phyloP scores from a whole-genome alignment of 2,329 filamentous ascomycete species.

The Colletotrichum lindemuthianum region DNA sequence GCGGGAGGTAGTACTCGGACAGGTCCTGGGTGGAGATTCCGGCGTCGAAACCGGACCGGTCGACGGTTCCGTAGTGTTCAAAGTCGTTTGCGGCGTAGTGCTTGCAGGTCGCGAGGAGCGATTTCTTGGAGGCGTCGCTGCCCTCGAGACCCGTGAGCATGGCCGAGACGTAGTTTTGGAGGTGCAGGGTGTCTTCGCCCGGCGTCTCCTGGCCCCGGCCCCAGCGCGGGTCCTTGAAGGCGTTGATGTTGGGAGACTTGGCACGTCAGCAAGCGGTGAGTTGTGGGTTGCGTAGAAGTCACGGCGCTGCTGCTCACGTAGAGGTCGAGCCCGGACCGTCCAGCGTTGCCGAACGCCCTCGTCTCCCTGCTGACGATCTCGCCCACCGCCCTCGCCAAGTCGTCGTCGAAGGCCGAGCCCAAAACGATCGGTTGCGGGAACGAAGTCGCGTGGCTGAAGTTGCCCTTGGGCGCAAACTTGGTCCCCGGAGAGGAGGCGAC shows the following conservation, averaged over 20 bases:
- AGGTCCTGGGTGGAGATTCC: conserved; percentile 69
- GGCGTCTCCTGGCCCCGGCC: conserved; percentile 70
- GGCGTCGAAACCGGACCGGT: conserved; percentile 65
- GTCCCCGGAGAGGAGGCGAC: conserved; percentile 66
- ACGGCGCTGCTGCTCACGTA: conserved; percentile 48
- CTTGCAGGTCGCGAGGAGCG: conserved; percentile 66
- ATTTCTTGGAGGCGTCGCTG: conserved; percentile 43
- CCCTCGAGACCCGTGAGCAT: conserved; percentile 65
- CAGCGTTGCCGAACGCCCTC: conserved; percentile 71
- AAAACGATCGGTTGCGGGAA: conserved; percentile 73
- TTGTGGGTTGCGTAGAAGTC: too few species aligned
- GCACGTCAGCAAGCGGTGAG: neutral
- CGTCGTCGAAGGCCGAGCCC: conserved; percentile 72
- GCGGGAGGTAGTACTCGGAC: conserved; percentile 73
- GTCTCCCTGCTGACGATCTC: conserved; percentile 67
- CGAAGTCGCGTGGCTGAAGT: conserved; percentile 69
- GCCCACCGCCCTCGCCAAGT: conserved; percentile 66
- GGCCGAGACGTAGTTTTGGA: conserved; percentile 61
- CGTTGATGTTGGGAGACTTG: conserved; percentile 72
- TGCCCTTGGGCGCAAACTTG: conserved; percentile 57
- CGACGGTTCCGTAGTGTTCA: conserved; percentile 55
- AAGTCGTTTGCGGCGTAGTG: conserved; percentile 69
- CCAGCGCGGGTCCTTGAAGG: conserved; percentile 72
- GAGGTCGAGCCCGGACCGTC: conserved; percentile 64
- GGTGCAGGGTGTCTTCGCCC: conserved; percentile 63